These are phyloP conservation scores for Candida nitratophila DNA, from an alignment of 805 yeast species.

Conservation along the genomic window DNA sequence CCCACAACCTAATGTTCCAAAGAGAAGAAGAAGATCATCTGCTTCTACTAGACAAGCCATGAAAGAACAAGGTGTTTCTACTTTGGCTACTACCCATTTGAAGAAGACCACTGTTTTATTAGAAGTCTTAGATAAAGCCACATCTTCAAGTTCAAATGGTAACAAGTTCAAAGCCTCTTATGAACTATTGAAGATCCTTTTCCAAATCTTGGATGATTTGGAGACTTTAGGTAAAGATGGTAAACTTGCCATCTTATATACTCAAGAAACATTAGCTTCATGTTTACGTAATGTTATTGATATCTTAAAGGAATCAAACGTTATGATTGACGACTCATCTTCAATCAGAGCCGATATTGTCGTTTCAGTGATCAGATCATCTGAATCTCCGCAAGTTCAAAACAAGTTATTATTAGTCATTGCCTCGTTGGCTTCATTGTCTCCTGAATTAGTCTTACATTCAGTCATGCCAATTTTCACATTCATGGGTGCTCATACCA, in stretches of 20 bases:
- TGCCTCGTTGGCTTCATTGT: conserved; percentile 78
- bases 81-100: conserved; percentile 71
- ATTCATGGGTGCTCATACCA: conserved; percentile 96
- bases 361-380: conserved; percentile 83
- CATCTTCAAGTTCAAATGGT: conserved; percentile 6
- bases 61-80: conserved; percentile 63
- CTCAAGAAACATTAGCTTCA: conserved; percentile 84
- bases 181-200: conserved; percentile 33
- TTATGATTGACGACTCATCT: conserved; percentile 44
- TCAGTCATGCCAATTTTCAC: conserved; percentile 99
- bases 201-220: conserved; percentile 62
- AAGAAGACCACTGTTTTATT: conserved; percentile 70
- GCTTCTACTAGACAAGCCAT: conserved; percentile 70
- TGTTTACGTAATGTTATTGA: conserved; percentile 71
- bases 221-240: conserved; percentile 89
- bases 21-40: conserved; percentile 80
- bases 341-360: conserved; percentile 82
- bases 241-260: conserved; percentile 80
- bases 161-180: conserved; percentile 19
- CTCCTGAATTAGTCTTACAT: conserved; percentile 88
- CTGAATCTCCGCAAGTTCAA: conserved; percentile 92
- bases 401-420: conserved; percentile 79
- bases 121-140: conserved; percentile 62
- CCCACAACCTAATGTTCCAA: conserved; percentile 38
- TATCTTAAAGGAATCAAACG: conserved; percentile 35